Evolutionary conservation across 2,329 filamentous ascomycete species (phyloP).

Genomic region (Calonectria fujianensis): DNA sequence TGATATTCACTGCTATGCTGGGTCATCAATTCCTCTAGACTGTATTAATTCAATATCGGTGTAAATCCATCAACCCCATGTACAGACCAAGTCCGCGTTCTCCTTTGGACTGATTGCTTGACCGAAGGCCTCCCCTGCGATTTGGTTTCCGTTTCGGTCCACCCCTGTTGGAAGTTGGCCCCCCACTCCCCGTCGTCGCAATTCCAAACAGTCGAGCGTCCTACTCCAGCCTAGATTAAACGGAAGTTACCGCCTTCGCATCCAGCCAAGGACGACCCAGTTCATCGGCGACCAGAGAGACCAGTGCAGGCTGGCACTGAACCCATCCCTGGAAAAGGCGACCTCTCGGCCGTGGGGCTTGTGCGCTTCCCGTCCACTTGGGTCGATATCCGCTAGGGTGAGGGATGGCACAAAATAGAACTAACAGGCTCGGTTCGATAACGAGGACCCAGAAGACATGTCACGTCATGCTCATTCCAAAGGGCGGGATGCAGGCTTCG

Average conservation of each 20-base stretch:
- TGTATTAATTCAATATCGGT: conserved; percentile 24
- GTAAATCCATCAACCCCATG: conserved; percentile 26
- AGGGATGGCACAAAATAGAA: conserved; percentile 31
- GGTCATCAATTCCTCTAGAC: conserved; percentile 20
- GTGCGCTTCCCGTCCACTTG: conserved; percentile 45
- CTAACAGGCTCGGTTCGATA: conserved; percentile 33
- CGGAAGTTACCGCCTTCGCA: conserved; percentile 39
- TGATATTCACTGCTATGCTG: conserved; percentile 19
- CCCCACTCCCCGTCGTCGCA: conserved; percentile 53
- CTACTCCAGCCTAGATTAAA: conserved; percentile 38
- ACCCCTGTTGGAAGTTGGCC: conserved; percentile 45
- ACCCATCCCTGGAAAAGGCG: background rate
- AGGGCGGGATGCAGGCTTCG: conserved; percentile 8
- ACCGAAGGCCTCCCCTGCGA: conserved; percentile 48
- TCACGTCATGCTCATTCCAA: conserved; percentile 16
- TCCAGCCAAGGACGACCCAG: background rate
- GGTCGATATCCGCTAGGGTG: conserved; percentile 34
- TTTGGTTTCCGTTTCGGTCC: conserved; percentile 53
- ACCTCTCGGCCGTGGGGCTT: conserved; percentile 38
- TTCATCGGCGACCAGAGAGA: conserved; percentile 1
- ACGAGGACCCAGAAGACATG: conserved; percentile 30
- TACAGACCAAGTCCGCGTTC: background rate
- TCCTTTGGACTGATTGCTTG: conserved; percentile 37
- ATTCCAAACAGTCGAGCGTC: conserved; percentile 49
- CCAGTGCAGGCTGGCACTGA: conserved; percentile 28